Base-by-base conservation (phyloP, 345 rosid genomes). In the Gossypium thurberi region DNA sequence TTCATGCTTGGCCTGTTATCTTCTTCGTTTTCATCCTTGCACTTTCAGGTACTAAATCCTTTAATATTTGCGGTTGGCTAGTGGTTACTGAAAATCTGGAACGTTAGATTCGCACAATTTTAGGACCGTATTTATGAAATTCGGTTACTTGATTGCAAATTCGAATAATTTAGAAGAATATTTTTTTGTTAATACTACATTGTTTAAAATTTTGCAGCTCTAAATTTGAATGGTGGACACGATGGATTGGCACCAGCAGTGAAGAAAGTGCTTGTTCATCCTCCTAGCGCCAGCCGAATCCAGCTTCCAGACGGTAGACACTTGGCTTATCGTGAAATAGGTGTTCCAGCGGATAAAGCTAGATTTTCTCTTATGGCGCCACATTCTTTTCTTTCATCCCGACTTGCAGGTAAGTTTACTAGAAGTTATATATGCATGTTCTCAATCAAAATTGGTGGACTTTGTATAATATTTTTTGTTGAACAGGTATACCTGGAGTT, bases 221-320 rank as follows among this genome's bases (percentile, higher is more conserved):
- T 94, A 40, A 79, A 83, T 80, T 82, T 90, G 70, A 84, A 81
- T 71, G 71, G 77, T 25, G 76, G 82, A 46, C 65, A 70, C 4
- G 79, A 83, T 69, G 81, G 76, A 65, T 42, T 79, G 50, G 76
- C 78, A 51, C 75, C 79, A 0, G 82, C 83, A 14, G 79, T 80
- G 46, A 90, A 85, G 87, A 87, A 82, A 82, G 77, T 92, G 77
- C 82, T 82, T 17, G 2, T 81, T 75, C 96, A 94, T 84, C 97
- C 88, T 83, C 83, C 88, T 0, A 74, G 81, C 65, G 98, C 98
- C 53, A 81, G 73, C 69, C 87, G 85, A 17, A 75, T 88, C 52
- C 77, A 74, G 77, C 97, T 92, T 76, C 97, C 97, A 2, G 98
- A 90, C 82, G 98, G 97, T 42, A 87, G 98, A 82, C 80, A 78